Percentiles rank a stretch among this genome's conserved stretches.
phyloP scores from a whole-genome alignment of 2,329 filamentous ascomycete genomes.

The Aspergillus fischeri region DNA sequence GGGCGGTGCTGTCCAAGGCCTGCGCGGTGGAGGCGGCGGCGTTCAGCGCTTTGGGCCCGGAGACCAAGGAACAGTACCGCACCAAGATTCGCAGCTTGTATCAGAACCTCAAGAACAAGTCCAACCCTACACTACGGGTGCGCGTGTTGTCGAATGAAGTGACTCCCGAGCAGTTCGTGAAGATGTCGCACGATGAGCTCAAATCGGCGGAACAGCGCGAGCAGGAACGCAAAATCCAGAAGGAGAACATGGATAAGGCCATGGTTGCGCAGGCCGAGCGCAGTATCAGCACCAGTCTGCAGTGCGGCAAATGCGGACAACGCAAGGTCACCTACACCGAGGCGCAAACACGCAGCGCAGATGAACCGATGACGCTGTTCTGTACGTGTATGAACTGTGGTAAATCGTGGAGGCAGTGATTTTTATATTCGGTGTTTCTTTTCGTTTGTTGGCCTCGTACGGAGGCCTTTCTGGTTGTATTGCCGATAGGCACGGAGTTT shows the following conservation, averaged over 20 bases:
- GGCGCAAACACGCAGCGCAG: conserved; percentile 89
- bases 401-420: conserved; percentile 45
- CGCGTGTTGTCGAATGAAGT: conserved; percentile 75
- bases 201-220: conserved; percentile 78
- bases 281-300: conserved; percentile 80
- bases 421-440: conserved; percentile 7
- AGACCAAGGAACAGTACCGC: conserved; percentile 70
- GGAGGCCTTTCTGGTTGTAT: not conserved
- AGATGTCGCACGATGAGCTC: conserved; percentile 85
- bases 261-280: conserved; percentile 91
- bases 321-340: conserved; percentile 95
- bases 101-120: conserved; percentile 90
- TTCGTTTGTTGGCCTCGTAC: not conserved
- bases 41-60: conserved; percentile 64
- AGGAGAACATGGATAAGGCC: conserved; percentile 95
- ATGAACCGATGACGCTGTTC: conserved; percentile 68
- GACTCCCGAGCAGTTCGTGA: conserved; percentile 67
- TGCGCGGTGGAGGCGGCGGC: conserved; percentile 75
- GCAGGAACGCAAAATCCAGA: conserved; percentile 70
- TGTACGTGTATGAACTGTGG: conserved; percentile 47
- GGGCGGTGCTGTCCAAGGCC: conserved; percentile 62
- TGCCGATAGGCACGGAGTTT: conserved; percentile 13
- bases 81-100: conserved; percentile 88
- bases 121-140: conserved; percentile 71
- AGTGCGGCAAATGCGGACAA: conserved; percentile 88